phyloP scores from a whole-genome alignment of 2,329 filamentous ascomycete genomes.

The Diaporthe ampelina region DNA sequence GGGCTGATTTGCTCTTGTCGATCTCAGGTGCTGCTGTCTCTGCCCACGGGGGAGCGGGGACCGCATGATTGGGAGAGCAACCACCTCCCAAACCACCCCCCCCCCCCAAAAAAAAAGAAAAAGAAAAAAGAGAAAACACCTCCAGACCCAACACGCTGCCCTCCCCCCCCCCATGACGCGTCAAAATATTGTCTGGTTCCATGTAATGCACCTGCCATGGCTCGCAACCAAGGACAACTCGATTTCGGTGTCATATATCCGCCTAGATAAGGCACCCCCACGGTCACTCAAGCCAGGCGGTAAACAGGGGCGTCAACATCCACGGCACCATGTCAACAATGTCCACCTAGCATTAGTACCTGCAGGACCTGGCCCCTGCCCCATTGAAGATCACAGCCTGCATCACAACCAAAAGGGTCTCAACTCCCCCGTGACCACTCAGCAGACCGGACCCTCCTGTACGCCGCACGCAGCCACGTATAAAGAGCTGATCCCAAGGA shows the following conservation, averaged over 20 bases:
- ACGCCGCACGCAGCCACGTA: conserved; percentile 37
- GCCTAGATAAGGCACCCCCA: conserved; percentile 13
- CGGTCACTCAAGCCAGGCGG: neutral
- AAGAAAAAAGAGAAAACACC: no score
- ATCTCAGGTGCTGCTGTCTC: conserved; percentile 27
- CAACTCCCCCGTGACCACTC: conserved; percentile 31
- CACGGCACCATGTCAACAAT: neutral
- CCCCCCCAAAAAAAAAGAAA: no score
- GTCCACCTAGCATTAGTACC: neutral
- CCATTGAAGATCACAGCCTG: conserved; percentile 19
- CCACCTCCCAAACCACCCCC: neutral
- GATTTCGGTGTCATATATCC: conserved; percentile 5
- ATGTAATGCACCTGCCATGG: neutral
- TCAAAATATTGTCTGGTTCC: neutral
- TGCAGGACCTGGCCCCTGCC: neutral
- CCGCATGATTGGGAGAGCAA: neutral
- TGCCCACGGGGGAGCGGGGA: neutral
- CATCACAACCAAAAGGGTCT: conserved; percentile 5
- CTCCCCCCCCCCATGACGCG: conserved; percentile 26
- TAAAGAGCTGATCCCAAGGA: conserved; percentile 13
- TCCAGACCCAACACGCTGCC: neutral
- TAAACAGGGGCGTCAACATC: neutral
- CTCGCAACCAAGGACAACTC: conserved; percentile 3
- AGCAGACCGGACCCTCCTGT: conserved; percentile 36
- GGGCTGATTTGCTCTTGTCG: conserved; percentile 26